phyloP scores from a whole-genome alignment of 2,329 filamentous ascomycete genomes.

The Pseudogymnoascus sp. region DNA sequence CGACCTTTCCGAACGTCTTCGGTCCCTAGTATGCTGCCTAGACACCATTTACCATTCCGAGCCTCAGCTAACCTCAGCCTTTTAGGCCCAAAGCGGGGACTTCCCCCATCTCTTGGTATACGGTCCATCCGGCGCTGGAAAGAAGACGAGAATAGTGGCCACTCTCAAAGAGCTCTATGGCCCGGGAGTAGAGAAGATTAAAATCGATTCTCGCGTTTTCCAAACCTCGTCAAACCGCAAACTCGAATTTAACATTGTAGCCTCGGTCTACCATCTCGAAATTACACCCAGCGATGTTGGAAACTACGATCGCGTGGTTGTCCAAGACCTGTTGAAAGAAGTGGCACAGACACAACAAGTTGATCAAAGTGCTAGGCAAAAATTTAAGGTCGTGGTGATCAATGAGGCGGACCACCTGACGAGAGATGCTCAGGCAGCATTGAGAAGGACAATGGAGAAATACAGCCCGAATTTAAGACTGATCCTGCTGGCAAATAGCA shows the following conservation, averaged over 20 bases:
- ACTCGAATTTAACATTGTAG: constrained; percentile 97
- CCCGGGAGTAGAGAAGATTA: constrained; percentile 98
- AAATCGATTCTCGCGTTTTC: constrained; percentile 95
- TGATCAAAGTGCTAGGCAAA: constrained; percentile 81
- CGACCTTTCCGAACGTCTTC: constrained; percentile 78
- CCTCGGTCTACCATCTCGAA: constrained; percentile 94
- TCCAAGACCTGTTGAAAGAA: constrained; percentile 94
- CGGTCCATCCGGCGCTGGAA: constrained; percentile 90
- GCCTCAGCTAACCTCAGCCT: constrained; percentile 13
- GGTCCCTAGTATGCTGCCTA: constrained; percentile 61
- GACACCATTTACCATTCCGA: background rate
- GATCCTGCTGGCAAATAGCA: constrained; percentile 90
- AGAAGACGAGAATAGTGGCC: constrained; percentile 94
- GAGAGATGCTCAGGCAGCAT: constrained; percentile 87
- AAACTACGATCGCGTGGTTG: constrained; percentile 89
- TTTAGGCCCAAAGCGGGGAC: constrained; percentile 86
- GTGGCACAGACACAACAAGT: constrained; percentile 98
- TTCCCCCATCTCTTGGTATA: constrained; percentile 97
- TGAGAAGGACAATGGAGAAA: constrained; percentile 97
- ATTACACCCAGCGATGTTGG: constrained; percentile 97
- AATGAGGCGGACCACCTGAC: constrained; percentile 96
- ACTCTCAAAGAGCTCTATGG: constrained; percentile 94
- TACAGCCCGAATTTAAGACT: constrained; percentile 91
- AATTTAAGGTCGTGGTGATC: constrained; percentile 98
- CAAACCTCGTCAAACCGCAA: constrained; percentile 94